These are phyloP conservation scores for Lactifluus hygrophoroides DNA, from an alignment of 768 basidiomycete genomes.

Conservation along the genomic window DNA sequence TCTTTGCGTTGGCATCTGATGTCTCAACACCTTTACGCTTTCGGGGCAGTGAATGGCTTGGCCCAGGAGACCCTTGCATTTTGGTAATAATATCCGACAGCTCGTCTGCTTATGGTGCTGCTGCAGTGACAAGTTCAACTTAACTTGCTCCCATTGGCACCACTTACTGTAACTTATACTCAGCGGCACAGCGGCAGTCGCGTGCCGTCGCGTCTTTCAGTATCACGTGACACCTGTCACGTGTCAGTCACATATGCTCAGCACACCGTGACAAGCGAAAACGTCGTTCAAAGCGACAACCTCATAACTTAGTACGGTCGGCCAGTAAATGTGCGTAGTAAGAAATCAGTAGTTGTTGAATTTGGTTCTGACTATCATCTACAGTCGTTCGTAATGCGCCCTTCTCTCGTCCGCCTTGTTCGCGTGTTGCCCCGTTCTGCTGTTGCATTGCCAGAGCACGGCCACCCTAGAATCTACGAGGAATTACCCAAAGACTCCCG, in stretches of 20 bases:
- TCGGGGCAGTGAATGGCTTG: too few species aligned
- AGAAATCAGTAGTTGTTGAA: neutral
- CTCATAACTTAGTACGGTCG: neutral
- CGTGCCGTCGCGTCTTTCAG: neutral
- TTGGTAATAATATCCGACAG: too few species aligned
- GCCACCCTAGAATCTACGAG: slow-evolving; percentile 23
- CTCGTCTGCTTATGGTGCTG: too few species aligned
- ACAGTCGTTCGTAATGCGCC: slow-evolving; percentile 24
- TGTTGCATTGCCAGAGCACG: slow-evolving; percentile 23
- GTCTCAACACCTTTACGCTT: too few species aligned
- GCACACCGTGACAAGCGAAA: neutral
- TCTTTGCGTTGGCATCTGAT: too few species aligned
- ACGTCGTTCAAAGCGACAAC: too few species aligned
- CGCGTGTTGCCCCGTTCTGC: slow-evolving; percentile 33
- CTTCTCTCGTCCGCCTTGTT: slow-evolving; percentile 27
- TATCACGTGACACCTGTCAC: neutral
- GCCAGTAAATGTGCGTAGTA: neutral
- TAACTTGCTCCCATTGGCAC: too few species aligned
- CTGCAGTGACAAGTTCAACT: neutral
- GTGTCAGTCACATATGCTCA: neutral
- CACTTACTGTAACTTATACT: too few species aligned
- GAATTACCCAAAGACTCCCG: slow-evolving; percentile 12
- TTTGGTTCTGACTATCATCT: neutral
- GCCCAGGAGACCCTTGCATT: too few species aligned
- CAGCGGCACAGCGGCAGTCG: too few species aligned